Evolutionary conservation across 176 grass and related monocot genomes (phyloP).

Genomic region (Oryza punctata): DNA sequence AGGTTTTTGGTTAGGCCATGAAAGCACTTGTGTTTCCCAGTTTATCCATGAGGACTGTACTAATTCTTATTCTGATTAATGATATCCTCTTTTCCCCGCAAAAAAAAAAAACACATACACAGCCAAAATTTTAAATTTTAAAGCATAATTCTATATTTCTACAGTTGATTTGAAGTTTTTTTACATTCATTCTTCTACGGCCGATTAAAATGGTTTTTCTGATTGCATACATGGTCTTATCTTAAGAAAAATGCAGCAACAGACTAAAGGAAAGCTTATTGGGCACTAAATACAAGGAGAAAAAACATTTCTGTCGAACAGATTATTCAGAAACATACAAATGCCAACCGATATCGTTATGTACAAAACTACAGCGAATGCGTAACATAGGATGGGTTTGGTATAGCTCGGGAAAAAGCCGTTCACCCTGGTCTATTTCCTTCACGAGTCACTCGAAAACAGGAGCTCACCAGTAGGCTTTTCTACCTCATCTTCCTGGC

Average conservation of each 20-base stretch:
- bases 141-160: too few relatives aligned
- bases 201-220: neutral
- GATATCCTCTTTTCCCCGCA: too few relatives aligned
- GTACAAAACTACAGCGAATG: conserved; percentile 26
- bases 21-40: too few relatives aligned
- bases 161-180: too few relatives aligned
- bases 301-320: neutral
- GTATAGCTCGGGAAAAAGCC: conserved; percentile 5
- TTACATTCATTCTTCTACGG: too few relatives aligned
- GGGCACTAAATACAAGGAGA: conserved; percentile 20
- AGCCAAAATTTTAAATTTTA: too few relatives aligned
- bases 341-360: neutral
- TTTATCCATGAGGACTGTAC: too few relatives aligned
- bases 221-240: neutral
- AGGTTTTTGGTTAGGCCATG: too few relatives aligned
- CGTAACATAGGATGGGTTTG: neutral
- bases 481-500: conserved; percentile 19
- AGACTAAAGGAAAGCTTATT: neutral
- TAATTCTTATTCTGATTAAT: too few relatives aligned
- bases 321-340: neutral
- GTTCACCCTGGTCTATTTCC: neutral
- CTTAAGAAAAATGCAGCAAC: neutral
- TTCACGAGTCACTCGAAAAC: neutral
- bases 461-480: conserved; percentile 17
- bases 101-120: too few relatives aligned